Base-by-base conservation (phyloP, 208 protist species). In the Trypanosoma theileri region DNA sequence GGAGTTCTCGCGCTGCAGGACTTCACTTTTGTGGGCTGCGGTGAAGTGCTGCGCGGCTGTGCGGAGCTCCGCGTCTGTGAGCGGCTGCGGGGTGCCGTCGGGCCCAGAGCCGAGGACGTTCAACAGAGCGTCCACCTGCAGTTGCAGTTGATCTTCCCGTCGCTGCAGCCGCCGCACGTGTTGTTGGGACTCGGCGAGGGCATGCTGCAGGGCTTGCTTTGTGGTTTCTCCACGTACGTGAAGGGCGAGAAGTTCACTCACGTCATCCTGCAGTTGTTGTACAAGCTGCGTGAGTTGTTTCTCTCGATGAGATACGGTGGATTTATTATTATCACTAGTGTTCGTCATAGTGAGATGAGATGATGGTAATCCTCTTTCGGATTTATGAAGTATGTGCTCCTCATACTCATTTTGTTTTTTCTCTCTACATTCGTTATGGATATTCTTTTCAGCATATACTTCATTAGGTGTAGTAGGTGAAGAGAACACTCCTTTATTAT, bases 161-260 rank as follows among this genome's bases (percentile, higher is more conserved):
- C 65, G 52, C 57, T 73, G n/a, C 16, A 63, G 22, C 54, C 28
- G 19, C 9, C 24, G 45, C 31, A 45, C 59, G 22, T 19, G 66
- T 31, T 48, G 31, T 46, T 42, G 52, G 16, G 66, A 60, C 0
- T 13, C 28, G 28, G 22, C n/a, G 45, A 78, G 55, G 9, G 51
- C 57, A 41, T 61, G 21, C 51, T 78, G 65, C 13, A 73, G 66
- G 1, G 59, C 42, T 19, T 14, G 21, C 17, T 44, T 55, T 10
- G 35, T 45, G n/a, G 57, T 42, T 24, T 63, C 53, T 16, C 48
- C 66, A 40, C 45, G 51, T 17, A 57, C 40, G 3, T 72, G 66
- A n/a, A 69, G 54, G 0, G 73, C 73, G 35, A 57, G 44, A 26
- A 78, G 73, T n/a, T 69, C 44, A 57, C 51, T 52, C 0, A 78